Conservation (phyloP, 192 early-diverging fungal species). For the Coemansia sp. region DNA sequence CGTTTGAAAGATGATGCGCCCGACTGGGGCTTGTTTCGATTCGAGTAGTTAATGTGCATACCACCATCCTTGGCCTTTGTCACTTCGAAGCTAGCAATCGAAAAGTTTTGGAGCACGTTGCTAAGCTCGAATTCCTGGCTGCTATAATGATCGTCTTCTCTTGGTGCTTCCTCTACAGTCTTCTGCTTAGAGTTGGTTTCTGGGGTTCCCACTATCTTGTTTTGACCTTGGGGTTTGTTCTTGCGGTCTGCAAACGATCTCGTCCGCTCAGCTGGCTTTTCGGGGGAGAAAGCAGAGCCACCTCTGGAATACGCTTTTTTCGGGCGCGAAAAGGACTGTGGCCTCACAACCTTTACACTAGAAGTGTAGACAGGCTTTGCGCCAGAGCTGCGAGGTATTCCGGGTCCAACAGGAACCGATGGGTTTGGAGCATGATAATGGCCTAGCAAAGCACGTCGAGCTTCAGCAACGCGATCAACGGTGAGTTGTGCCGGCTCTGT, state of each 20-base stretch:
- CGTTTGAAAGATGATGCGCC: not conserved
- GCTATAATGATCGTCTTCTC: not conserved
- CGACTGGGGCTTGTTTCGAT: not conserved
- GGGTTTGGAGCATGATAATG: constrained; percentile 42
- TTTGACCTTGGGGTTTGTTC: not conserved
- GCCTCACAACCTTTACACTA: constrained; percentile 42
- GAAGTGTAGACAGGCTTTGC: constrained; percentile 19
- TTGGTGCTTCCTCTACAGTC: not conserved
- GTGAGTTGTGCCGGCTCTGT: not conserved
- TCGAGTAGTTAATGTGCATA: constrained; percentile 30
- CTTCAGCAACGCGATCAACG: constrained; percentile 42
- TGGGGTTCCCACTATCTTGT: not conserved
- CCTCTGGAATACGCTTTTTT: constrained; percentile 11
- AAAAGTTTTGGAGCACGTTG: constrained; percentile 42
- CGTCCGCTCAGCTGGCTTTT: not conserved
- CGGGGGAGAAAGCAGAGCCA: not conserved
- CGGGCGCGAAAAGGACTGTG: constrained; percentile 41
- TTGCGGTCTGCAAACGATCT: not conserved
- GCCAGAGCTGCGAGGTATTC: constrained; percentile 40
- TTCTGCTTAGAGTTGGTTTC: not conserved
- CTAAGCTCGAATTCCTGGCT: constrained; percentile 26
- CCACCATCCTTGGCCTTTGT: constrained; percentile 23
- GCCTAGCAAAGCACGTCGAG: constrained; percentile 44
- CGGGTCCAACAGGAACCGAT: constrained; percentile 21
- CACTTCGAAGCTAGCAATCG: constrained; percentile 33